These are phyloP conservation scores for Detonula confervacea DNA, from an alignment of 352 stramenopile species.

Conservation along the genomic window DNA sequence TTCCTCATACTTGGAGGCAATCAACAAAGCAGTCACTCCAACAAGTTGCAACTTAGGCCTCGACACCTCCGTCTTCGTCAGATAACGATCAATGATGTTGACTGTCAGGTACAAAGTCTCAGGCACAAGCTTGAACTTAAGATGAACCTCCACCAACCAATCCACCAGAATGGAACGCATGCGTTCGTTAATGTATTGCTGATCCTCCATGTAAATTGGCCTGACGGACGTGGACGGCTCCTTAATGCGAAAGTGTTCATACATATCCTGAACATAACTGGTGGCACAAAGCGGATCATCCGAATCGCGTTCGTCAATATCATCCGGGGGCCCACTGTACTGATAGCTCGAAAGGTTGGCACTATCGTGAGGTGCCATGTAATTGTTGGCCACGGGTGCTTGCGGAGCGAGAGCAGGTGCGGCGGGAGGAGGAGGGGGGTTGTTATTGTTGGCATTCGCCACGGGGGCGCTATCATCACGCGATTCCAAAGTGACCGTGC, in stretches of 20 bases:
- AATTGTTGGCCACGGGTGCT: too few species aligned
- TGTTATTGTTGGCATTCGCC: slow-evolving; percentile 2
- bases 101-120: slow-evolving; percentile 98
- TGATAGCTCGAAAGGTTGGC: slow-evolving; percentile 68
- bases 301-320: slow-evolving; percentile 89
- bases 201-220: slow-evolving; percentile 90
- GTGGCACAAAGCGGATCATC: slow-evolving; percentile 89
- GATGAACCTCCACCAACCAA: slow-evolving; percentile 99
- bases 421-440: neutral
- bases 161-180: slow-evolving; percentile 99
- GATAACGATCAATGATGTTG: slow-evolving; percentile 98
- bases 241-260: slow-evolving; percentile 87
- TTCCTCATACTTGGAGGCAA: slow-evolving; percentile 99
- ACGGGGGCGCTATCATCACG: slow-evolving; percentile 25
- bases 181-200: slow-evolving; percentile 98
- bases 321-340: slow-evolving; percentile 79
- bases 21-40: slow-evolving; percentile 94
- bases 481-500: slow-evolving; percentile 18
- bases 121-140: slow-evolving; percentile 96
- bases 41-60: slow-evolving; percentile 97
- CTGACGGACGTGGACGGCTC: slow-evolving; percentile 84
- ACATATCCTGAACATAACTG: slow-evolving; percentile 92
- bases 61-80: slow-evolving; percentile 89
- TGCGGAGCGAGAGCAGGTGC: slow-evolving; percentile 1
- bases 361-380: neutral